Evolutionary conservation across 2,329 filamentous ascomycete genomes (phyloP).

Genomic region (Alternaria incomplexa): DNA sequence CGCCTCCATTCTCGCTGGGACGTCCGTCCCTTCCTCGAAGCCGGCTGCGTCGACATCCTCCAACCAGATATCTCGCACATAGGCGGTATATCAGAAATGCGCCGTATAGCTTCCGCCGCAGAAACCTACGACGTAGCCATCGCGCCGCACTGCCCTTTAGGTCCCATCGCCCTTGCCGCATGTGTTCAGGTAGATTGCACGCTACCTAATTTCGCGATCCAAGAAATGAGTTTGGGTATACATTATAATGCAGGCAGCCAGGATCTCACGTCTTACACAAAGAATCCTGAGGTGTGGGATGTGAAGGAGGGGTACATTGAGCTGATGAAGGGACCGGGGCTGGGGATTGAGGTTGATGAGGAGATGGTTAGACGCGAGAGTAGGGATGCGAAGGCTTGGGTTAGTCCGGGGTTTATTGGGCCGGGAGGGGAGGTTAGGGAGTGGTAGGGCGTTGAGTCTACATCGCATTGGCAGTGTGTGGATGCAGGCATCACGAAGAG

Average conservation of each 20-base stretch:
- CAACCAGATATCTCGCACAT: conserved; percentile 76
- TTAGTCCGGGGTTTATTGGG: conserved; percentile 69
- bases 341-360: conserved; percentile 75
- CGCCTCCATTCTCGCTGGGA: conserved; percentile 76
- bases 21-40: conserved; percentile 72
- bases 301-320: conserved; percentile 71
- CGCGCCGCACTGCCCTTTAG: conserved; percentile 76
- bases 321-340: conserved; percentile 63
- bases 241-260: conserved; percentile 68
- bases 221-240: conserved; percentile 80
- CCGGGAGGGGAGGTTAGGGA: conserved; percentile 71
- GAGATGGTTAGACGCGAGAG: conserved; percentile 67
- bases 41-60: conserved; percentile 71
- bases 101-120: conserved; percentile 71
- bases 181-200: conserved; percentile 69
- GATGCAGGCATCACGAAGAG: neutral
- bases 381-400: conserved; percentile 68
- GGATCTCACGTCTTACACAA: conserved; percentile 65
- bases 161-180: conserved; percentile 75
- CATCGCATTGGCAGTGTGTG: neutral
- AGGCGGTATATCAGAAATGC: conserved; percentile 74
- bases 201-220: conserved; percentile 70
- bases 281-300: conserved; percentile 68
- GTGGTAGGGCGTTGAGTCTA: conserved; percentile 58
- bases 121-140: conserved; percentile 77